Percentiles rank a stretch among this genome's conserved stretches.
phyloP scores from a whole-genome alignment of 495 filamentous ascomycete species.

The Penicillium lagena region DNA sequence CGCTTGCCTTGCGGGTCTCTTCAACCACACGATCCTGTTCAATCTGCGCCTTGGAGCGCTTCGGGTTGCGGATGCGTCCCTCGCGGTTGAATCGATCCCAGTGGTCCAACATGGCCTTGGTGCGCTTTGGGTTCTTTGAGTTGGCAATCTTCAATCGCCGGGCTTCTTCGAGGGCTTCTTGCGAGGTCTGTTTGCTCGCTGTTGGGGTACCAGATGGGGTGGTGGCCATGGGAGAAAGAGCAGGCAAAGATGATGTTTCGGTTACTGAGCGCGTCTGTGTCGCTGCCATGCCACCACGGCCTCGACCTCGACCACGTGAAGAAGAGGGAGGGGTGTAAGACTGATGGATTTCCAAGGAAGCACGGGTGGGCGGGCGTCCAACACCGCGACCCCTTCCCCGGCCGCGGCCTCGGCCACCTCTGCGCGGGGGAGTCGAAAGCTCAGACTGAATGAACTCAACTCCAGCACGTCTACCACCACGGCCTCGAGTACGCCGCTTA shows the following conservation, averaged over 20 bases:
- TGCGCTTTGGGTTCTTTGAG: conserved; percentile 44
- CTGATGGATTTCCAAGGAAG: conserved; percentile 15
- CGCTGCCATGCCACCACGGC: conserved; percentile 12
- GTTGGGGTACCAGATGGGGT: conserved; percentile 2
- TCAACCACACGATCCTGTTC: conserved; percentile 31
- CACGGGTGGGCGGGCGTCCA: conserved; percentile 21
- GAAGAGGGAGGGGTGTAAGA: conserved; percentile 4
- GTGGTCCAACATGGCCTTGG: conserved; percentile 44
- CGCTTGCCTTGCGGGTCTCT: conserved; percentile 15
- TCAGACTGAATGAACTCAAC: conserved; percentile 17
- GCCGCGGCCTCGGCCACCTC: conserved; percentile 40
- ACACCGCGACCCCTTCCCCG: conserved; percentile 50
- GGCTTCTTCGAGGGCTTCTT: conserved; percentile 28
- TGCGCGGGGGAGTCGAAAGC: conserved; percentile 10
- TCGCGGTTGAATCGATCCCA: conserved; percentile 41
- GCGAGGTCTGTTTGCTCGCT: not conserved
- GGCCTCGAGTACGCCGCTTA: conserved; percentile 32
- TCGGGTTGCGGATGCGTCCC: conserved; percentile 38
- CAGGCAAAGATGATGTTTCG: conserved; percentile 1
- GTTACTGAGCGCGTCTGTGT: conserved; percentile 1
- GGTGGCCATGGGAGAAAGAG: conserved; percentile 6
- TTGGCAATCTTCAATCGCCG: conserved; percentile 35
- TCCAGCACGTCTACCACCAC: conserved; percentile 20
- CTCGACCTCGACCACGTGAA: conserved; percentile 18
- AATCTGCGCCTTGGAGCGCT: conserved; percentile 43